Conservation (phyloP, 768 basidiomycete genomes). For the Scleroderma bovista region DNA sequence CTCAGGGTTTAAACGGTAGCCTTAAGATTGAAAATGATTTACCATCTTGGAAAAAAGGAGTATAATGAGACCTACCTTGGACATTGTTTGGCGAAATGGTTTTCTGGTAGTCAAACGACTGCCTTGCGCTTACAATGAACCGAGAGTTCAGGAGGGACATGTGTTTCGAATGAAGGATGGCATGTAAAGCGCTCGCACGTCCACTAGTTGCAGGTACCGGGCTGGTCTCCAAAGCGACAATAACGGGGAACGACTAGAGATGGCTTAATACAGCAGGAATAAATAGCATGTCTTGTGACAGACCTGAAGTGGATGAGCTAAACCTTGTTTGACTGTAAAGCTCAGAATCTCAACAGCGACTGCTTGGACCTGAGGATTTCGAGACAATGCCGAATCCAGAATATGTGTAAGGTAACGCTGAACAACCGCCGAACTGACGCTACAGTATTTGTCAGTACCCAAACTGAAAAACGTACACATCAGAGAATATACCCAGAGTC, state of each 20-base stretch:
- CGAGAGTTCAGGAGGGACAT: constrained; percentile 84
- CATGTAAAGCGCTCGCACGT: constrained; percentile 76
- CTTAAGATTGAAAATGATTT: constrained; percentile 30
- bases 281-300: constrained; percentile 10
- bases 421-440: constrained; percentile 90
- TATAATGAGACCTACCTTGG: constrained; percentile 40
- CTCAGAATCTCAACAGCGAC: constrained; percentile 87
- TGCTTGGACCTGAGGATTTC: constrained; percentile 63
- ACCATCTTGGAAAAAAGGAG: not conserved
- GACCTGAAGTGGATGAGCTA: constrained; percentile 91
- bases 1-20: constrained; percentile 57
- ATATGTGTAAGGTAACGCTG: constrained; percentile 88
- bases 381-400: constrained; percentile 72
- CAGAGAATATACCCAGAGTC: constrained; percentile 80
- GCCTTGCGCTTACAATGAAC: constrained; percentile 72
- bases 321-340: constrained; percentile 91
- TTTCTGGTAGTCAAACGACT: constrained; percentile 81
- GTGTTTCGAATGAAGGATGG: constrained; percentile 83
- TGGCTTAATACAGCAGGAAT: not conserved
- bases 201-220: constrained; percentile 52
- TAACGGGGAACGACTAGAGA: constrained; percentile 78
- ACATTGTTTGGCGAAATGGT: constrained; percentile 43
- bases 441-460: constrained; percentile 26
- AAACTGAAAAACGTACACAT: not conserved
- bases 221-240: constrained; percentile 91